These are phyloP conservation scores for Fusarium brachygibbosum DNA, from an alignment of 2,329 filamentous ascomycete species.

Conservation along the genomic window DNA sequence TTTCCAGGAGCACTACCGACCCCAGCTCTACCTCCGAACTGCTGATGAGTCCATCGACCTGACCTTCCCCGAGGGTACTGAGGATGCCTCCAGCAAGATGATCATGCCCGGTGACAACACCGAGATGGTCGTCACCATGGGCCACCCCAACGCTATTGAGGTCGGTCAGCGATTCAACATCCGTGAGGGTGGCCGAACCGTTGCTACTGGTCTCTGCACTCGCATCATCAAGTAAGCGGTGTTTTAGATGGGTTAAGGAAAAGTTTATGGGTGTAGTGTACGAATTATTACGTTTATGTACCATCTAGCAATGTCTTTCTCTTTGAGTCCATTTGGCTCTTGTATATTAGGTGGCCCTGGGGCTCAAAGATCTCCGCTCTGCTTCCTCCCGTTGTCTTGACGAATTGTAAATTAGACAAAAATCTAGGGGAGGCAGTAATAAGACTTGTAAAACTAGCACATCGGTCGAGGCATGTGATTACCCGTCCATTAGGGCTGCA, in stretches of 20 bases:
- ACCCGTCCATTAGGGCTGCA: neutral
- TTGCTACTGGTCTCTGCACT: constrained; percentile 86
- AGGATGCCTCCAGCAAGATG: constrained; percentile 79
- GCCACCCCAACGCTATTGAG: constrained; percentile 89
- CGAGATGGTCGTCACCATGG: constrained; percentile 92
- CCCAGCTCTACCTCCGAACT: constrained; percentile 95
- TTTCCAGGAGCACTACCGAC: constrained; percentile 96
- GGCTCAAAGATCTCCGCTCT: constrained; percentile 59
- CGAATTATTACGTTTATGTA: constrained; percentile 49
- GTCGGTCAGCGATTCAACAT: constrained; percentile 97
- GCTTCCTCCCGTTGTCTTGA: constrained; percentile 58
- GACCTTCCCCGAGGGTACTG: constrained; percentile 86
- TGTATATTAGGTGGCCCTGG: constrained; percentile 55
- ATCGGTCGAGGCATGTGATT: neutral
- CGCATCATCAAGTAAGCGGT: constrained; percentile 71
- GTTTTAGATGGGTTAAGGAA: constrained; percentile 29
- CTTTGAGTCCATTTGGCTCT: constrained; percentile 52
- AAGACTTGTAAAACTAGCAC: constrained; percentile 48
- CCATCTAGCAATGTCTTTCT: constrained; percentile 45
- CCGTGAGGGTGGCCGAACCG: constrained; percentile 93
- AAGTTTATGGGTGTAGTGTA: constrained; percentile 43
- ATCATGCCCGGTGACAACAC: constrained; percentile 99
- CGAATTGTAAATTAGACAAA: constrained; percentile 54
- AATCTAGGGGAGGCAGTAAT: constrained; percentile 50
- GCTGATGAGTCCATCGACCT: constrained; percentile 85